Evolutionary conservation across 148 eudicot genomes (phyloP).

Genomic region (Rhododendron mucronatum): DNA sequence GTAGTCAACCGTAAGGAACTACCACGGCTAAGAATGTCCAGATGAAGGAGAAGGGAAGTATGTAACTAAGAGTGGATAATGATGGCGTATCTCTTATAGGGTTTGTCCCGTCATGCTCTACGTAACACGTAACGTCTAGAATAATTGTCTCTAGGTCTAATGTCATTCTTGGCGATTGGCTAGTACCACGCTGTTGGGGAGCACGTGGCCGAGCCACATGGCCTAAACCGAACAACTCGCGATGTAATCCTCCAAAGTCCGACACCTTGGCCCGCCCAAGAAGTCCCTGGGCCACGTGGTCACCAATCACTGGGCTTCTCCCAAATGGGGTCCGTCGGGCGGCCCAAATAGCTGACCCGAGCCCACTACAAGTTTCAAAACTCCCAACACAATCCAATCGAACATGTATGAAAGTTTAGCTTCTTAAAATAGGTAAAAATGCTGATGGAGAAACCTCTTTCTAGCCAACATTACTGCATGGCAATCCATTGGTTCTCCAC

Average conservation of each 20-base stretch:
- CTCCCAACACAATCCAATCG: no score
- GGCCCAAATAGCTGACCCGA: no score
- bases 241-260: background rate
- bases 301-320: background rate
- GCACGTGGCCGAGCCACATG: no score
- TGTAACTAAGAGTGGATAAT: no score
- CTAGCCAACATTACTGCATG: slow-evolving; percentile 3
- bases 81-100: no score
- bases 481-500: background rate
- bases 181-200: background rate
- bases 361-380: no score
- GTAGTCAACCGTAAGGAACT: no score
- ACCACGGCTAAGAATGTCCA: no score
- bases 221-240: background rate
- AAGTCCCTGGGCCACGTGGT: background rate
- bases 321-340: background rate
- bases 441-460: background rate
- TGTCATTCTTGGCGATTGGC: background rate
- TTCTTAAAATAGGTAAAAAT: background rate
- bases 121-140: no score
- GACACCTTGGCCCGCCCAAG: background rate
- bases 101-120: no score
- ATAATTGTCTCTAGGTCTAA: background rate
- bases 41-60: no score
- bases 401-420: background rate